These are phyloP conservation scores for Linnemannia schmuckeri DNA, from an alignment of 192 early-diverging fungal species.

Conservation along the genomic window DNA sequence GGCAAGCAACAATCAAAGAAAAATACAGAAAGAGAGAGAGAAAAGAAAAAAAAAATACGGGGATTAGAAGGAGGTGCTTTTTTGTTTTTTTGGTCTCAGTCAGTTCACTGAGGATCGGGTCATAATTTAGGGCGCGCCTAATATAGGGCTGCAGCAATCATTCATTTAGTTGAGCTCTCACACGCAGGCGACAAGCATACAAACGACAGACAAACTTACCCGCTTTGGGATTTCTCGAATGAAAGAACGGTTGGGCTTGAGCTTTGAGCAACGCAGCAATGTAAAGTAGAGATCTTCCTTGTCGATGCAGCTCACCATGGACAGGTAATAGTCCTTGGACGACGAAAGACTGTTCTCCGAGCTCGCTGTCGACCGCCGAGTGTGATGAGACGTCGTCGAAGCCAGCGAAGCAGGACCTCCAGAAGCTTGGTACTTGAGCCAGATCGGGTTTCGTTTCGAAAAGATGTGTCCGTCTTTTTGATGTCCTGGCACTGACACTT, in stretches of 20 bases:
- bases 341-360: constrained; percentile 15
- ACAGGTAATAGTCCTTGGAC: constrained; percentile 62
- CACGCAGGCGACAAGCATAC: neutral
- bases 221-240: constrained; percentile 48
- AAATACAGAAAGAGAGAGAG: neutral
- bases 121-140: neutral
- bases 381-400: constrained; percentile 10
- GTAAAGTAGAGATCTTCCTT: constrained; percentile 96
- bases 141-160: neutral
- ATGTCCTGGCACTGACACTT: constrained; percentile 67
- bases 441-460: constrained; percentile 68
- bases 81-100: neutral
- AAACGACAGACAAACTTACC: constrained; percentile 23
- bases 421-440: constrained; percentile 49
- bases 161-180: constrained; percentile 5
- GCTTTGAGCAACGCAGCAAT: constrained; percentile 75
- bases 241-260: constrained; percentile 46
- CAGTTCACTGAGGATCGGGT: neutral
- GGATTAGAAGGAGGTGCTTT: neutral
- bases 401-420: constrained; percentile 11
- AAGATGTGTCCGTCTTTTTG: constrained; percentile 76
- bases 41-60: neutral
- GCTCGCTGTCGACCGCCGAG: constrained; percentile 22
- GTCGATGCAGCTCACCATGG: constrained; percentile 71
- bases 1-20: neutral